phyloP scores from a whole-genome alignment of 352 stramenopile species.

The Phytophthora foliorum region DNA sequence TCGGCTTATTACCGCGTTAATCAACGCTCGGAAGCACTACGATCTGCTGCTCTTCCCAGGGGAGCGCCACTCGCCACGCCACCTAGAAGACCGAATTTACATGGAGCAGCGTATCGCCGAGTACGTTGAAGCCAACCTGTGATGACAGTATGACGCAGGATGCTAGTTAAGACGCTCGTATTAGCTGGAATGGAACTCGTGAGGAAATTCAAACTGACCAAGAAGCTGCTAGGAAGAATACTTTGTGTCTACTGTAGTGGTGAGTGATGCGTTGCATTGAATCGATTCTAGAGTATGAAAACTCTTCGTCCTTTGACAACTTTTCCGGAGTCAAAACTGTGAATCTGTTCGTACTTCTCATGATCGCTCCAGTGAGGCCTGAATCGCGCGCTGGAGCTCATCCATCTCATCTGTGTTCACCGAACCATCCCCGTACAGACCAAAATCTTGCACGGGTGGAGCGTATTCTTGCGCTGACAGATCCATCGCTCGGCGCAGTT shows the following conservation, averaged over 20 bases:
- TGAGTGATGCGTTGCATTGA: constrained; percentile 32
- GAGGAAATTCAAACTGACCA: neutral
- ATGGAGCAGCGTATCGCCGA: constrained; percentile 96
- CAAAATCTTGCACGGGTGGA: constrained; percentile 26
- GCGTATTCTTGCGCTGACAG: constrained; percentile 71
- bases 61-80: constrained; percentile 96
- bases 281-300: constrained; percentile 27
- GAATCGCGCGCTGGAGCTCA: constrained; percentile 84
- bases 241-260: constrained; percentile 19
- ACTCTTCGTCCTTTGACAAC: too few species aligned
- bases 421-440: constrained; percentile 25
- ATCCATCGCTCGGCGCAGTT: constrained; percentile 67
- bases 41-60: constrained; percentile 97
- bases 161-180: constrained; percentile 12
- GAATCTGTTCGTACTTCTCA: constrained; percentile 35
- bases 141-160: constrained; percentile 35
- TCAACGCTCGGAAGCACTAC: constrained; percentile 95
- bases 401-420: constrained; percentile 73
- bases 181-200: constrained; percentile 8
- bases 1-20: constrained; percentile 96
- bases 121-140: constrained; percentile 86
- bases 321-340: too few species aligned
- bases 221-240: constrained; percentile 15
- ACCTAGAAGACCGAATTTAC: constrained; percentile 94
- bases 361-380: constrained; percentile 72